Evolutionary conservation across 2,329 filamentous ascomycete species (phyloP).

Genomic region (Diplocarpon rosae): DNA sequence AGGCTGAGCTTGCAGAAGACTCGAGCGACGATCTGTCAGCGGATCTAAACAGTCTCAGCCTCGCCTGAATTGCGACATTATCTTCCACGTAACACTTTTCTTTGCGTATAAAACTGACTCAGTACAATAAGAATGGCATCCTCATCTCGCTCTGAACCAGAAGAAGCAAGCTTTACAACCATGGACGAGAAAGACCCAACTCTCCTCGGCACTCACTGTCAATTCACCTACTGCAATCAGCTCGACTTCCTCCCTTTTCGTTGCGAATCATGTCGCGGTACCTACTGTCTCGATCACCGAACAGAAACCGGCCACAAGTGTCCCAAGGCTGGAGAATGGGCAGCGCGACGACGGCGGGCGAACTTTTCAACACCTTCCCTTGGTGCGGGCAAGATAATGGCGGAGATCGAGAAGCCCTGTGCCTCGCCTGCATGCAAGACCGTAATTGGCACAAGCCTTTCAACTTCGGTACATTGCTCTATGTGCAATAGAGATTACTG

Average conservation of each 20-base stretch:
- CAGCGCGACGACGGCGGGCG: slow-evolving; percentile 42
- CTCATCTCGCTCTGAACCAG: slow-evolving; percentile 30
- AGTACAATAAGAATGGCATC: slow-evolving; percentile 39
- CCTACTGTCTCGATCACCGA: slow-evolving; percentile 90
- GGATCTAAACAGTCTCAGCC: slow-evolving; percentile 15
- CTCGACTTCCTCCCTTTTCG: slow-evolving; percentile 93
- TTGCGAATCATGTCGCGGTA: slow-evolving; percentile 77
- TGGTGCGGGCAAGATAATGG: slow-evolving; percentile 42
- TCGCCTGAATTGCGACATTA: slow-evolving; percentile 17
- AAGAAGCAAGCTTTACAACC: slow-evolving; percentile 51
- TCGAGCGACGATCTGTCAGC: slow-evolving; percentile 12
- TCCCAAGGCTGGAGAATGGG: slow-evolving; percentile 49
- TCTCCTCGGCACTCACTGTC: slow-evolving; percentile 82
- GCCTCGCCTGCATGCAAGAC: slow-evolving; percentile 57
- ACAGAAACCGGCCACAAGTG: slow-evolving; percentile 72
- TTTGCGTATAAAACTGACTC: slow-evolving; percentile 5
- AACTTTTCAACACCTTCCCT: slow-evolving; percentile 42
- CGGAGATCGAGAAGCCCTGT: slow-evolving; percentile 56
- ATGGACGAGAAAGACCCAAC: slow-evolving; percentile 73
- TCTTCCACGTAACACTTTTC: slow-evolving; percentile 11
- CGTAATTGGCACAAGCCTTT: slow-evolving; percentile 55
- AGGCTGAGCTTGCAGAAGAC: slow-evolving; percentile 16
- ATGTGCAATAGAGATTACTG: slow-evolving; percentile 66
- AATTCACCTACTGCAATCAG: slow-evolving; percentile 82
- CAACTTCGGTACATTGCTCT: slow-evolving; percentile 58